Conservation (phyloP, 176 grass and related monocot genomes). For the Paspalum notatum region DNA sequence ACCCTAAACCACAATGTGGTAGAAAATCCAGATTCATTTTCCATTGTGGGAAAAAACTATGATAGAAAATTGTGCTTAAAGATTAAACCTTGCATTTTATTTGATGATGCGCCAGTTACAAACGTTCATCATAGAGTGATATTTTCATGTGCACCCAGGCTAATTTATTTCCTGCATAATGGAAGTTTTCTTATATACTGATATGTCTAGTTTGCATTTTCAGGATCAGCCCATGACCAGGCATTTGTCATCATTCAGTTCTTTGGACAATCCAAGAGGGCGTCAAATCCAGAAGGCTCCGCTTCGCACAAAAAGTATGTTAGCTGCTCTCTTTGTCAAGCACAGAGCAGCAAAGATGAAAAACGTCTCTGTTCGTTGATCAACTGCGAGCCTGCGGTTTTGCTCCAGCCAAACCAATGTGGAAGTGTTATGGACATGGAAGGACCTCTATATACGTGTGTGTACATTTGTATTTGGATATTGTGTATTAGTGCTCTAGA, state of each 20-base stretch:
- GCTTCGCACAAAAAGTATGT: conserved; percentile 69
- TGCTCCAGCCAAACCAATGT: conserved; percentile 16
- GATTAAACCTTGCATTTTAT: conserved; percentile 22
- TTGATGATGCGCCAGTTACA: conserved; percentile 11
- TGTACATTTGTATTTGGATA: conserved; percentile 32
- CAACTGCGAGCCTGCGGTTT: conserved; percentile 28
- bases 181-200: background rate
- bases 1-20: conserved; percentile 40
- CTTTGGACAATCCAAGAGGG: conserved; percentile 65
- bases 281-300: conserved; percentile 74
- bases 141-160: background rate
- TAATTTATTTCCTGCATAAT: background rate
- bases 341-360: conserved; percentile 72
- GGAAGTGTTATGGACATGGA: conserved; percentile 28
- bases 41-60: background rate
- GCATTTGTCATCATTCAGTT: conserved; percentile 63
- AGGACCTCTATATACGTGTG: conserved; percentile 24
- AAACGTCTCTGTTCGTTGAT: conserved; percentile 71
- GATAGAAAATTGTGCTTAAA: conserved; percentile 6
- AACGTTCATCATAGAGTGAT: background rate
- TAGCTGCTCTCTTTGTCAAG: conserved; percentile 84
- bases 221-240: conserved; percentile 59
- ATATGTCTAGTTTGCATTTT: conserved; percentile 35
- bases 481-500: conserved; percentile 38
- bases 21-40: background rate